Percentiles rank a stretch among this genome's conserved stretches.
Conservation (phyloP, 805 yeast species). For the Lipomyces japonicus region DNA sequence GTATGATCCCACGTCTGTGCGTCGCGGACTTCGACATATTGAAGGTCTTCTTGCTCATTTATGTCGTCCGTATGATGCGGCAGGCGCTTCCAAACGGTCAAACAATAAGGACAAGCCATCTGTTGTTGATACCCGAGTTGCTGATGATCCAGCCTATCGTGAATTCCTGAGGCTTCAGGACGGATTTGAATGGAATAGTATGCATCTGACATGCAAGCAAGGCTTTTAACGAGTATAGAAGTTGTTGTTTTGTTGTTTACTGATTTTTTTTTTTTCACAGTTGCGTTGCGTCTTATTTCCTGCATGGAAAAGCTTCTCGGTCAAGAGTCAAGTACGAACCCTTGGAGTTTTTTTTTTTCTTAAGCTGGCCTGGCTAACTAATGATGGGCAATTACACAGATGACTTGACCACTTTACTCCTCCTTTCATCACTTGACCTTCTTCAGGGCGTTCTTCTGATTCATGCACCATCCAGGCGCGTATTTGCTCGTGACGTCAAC, state of each 20-base stretch:
- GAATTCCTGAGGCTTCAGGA: constrained; percentile 51
- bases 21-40: constrained; percentile 28
- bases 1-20: constrained; percentile 26
- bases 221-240: background rate
- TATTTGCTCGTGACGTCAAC: constrained; percentile 46
- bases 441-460: constrained; percentile 59
- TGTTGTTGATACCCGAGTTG: constrained; percentile 11
- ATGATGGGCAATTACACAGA: constrained; percentile 4
- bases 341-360: background rate
- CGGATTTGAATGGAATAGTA: constrained; percentile 50
- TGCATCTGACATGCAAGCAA: constrained; percentile 35
- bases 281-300: constrained; percentile 30
- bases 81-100: background rate
- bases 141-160: constrained; percentile 25
- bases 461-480: constrained; percentile 52
- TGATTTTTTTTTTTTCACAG: constrained; percentile 10
- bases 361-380: background rate
- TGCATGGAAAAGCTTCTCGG: constrained; percentile 25
- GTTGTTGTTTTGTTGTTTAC: constrained; percentile 5
- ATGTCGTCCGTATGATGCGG: constrained; percentile 11
- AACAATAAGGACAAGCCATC: background rate
- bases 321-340: constrained; percentile 13
- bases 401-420: constrained; percentile 17
- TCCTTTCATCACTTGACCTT: constrained; percentile 38
- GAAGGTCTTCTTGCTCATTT: constrained; percentile 28